Evolutionary conservation across 192 early-diverging fungal species (phyloP), one percentile per base, ranked within the genome.

Genomic region (Podila clonocystis): DNA sequence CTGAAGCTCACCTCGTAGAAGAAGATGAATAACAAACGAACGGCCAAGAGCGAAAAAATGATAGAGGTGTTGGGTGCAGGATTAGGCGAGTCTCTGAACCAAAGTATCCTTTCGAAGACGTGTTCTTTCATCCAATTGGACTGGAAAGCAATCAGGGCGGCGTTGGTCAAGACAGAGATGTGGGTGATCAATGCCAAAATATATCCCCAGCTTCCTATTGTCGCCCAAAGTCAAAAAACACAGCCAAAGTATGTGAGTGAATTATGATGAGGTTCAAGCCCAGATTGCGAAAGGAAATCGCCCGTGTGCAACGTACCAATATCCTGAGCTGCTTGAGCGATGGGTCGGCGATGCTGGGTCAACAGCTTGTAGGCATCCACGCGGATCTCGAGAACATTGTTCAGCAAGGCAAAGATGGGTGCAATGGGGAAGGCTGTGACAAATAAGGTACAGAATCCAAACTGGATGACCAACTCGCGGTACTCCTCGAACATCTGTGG

Each of bases 391-490:
- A 90, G 49, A 20, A 82, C 12, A 58, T 90, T 92, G 78, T 89
- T 88, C 12, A 91, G 11, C 62, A 87, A 74, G 19, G 92, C 90
- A 75, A 94, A 87, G 28, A 91, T 62, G 5, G 93, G 89, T 4
- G 91, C 92, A 24, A 94, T 75, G 13, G 93, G 93, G 67, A 92
- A 93, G 2, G 90, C 85, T 30, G 76, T 68, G 5, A 89, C 88
- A 77, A 94, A 93, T 49, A 94, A 70, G 8, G 86, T 76, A 57
- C 94, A 85, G 79, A 89, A 94, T 12, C 92, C 93, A 85, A 90
- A 92, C 78, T 93, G 89, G 29, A 91, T 74, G 6, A 92, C 87
- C 69, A 87, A 63, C 50, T 83, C 75, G 4, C 75, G 65, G 58
- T 86, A 86, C 60, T 84, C 83, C n/a, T 72, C 62, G 30, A 75